Base-by-base conservation (phyloP, 805 yeast species). In the Cyberlindnera saturnus region DNA sequence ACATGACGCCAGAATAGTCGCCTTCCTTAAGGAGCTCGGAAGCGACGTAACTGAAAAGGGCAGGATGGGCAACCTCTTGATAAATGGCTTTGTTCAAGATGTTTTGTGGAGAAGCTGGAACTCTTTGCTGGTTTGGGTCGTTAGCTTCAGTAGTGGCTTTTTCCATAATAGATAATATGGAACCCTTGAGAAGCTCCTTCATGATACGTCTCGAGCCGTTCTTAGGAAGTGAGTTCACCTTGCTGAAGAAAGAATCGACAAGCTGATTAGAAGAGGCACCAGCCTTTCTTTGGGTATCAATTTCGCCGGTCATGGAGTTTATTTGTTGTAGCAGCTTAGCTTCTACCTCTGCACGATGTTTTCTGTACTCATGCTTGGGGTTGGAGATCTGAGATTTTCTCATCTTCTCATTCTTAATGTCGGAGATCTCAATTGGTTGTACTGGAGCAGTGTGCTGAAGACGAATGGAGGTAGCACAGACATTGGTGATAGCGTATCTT, bases 81-180 rank as follows among this genome's bases (percentile, higher is more conserved):
- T 44, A 39, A n/a, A 44, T 32, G 2, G 53, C 50, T 38, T 44
- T 50, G 11, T 49, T 46, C 23, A 57, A 38, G 18, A 57, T 45
- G 13, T 50, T 53, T 19, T 52, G 50, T 29, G 58, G 54, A 7
- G 56, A 42, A 5, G 50, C 46, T 19, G 59, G 47, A 3, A 54
- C 15, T 32, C 41, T 43, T 3, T 37, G 42, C 19, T 40, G 45
- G 15, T 38, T 36, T 18, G 52, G 50, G 18, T 44, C 43, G 5
- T 45, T 35, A 15, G 49, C 34, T 34, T 57, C 60, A n/a, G 26
- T 14, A 11, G 42, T 42, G 11, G 58, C 45, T 29, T 40, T 45
- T 8, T 40, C 14, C 38, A 57, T 47, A 17, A 52, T 33, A 8
- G 30, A 6, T 15, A 19, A 20, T 17, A 39, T 23, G 18, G 41